A percentile compares a stretch with the other conserved stretches of the same genome.
Evolutionary conservation across 768 basidiomycete species (phyloP).

Genomic region (Suillus sp.): DNA sequence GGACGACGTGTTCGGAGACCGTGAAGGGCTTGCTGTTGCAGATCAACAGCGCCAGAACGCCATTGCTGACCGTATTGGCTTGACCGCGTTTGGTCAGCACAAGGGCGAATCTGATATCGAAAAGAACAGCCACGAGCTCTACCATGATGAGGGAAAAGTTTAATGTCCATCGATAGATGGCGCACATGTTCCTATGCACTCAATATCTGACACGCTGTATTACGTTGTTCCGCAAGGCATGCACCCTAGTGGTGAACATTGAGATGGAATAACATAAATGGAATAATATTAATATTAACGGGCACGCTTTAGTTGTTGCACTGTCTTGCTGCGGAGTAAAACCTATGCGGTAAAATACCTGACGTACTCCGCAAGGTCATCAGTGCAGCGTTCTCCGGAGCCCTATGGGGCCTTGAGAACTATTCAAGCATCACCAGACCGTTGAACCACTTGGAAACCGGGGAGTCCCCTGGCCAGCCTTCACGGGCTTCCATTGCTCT

Average conservation of each 20-base stretch:
- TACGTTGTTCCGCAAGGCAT: constrained; percentile 1
- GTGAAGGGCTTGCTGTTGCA: constrained; percentile 51
- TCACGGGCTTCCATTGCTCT: not conserved
- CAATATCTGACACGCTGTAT: not conserved
- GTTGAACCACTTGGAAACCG: not conserved
- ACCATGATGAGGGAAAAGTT: constrained; percentile 23
- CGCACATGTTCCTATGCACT: not conserved
- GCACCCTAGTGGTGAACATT: constrained; percentile 8
- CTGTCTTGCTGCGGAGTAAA: not conserved
- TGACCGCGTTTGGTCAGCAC: constrained; percentile 38
- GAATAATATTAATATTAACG: not conserved
- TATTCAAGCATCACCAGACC: not conserved
- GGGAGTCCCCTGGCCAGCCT: not conserved
- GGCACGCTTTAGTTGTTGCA: not conserved
- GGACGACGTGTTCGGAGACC: constrained; percentile 74
- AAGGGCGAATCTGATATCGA: constrained; percentile 19
- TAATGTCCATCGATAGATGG: not conserved
- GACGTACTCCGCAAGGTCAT: not conserved
- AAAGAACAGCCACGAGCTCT: constrained; percentile 22
- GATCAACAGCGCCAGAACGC: constrained; percentile 52
- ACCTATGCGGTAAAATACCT: no score
- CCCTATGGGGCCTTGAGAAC: not conserved
- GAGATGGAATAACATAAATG: not conserved
- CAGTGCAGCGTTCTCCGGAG: not conserved
- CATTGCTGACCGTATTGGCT: constrained; percentile 67